Base-by-base conservation (phyloP, 805 yeast genomes). In the Kregervanrija delftensis region DNA sequence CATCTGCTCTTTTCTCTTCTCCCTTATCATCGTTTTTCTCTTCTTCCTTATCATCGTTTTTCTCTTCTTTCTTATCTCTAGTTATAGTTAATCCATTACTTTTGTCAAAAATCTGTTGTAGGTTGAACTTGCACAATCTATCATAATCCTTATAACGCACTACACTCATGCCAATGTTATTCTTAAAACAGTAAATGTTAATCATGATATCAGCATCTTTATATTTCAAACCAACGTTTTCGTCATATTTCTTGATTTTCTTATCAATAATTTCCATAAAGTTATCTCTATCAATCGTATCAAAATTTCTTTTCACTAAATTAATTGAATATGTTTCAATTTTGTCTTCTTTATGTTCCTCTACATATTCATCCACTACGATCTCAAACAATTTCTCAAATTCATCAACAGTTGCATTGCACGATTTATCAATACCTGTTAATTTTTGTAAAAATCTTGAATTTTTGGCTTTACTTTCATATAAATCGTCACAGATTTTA, bases 121-220 rank as follows among this genome's bases (percentile, higher is more conserved):
- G 64, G 59, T 93, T 93, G 64, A 75, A 88, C 57, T 81, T 81
- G 54, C 77, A 80, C 48, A 75, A 72, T 50, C 71, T 65, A 16
- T 76, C 79, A 55, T 77, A 87, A 45, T 77, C 76, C 2, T 40
- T 35, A 15, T 55, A 57, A 44, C 77, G 74, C 2, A 87, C 88
- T 5, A 89, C 91, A 51, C 93, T 73, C 77, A 87, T 80, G 6
- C 99, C 99, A 32, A 93, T 74, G 49, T 86, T 85, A 50, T 79
- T 84, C 67, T 90, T 91, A 66, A 83, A 91, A 59, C 96, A 86
- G 61, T 88, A 96, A 3, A 93, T 84, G 42, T 91, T 59, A 40
- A 93, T 76, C 53, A 93, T 67, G 57, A 82, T 81, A 49, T 90
- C 95, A 56, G 77, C 87, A 11, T 78, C 65, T 56, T 86, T 86